Conservation (phyloP, 768 basidiomycete genomes). For the Boletus insuetus region DNA sequence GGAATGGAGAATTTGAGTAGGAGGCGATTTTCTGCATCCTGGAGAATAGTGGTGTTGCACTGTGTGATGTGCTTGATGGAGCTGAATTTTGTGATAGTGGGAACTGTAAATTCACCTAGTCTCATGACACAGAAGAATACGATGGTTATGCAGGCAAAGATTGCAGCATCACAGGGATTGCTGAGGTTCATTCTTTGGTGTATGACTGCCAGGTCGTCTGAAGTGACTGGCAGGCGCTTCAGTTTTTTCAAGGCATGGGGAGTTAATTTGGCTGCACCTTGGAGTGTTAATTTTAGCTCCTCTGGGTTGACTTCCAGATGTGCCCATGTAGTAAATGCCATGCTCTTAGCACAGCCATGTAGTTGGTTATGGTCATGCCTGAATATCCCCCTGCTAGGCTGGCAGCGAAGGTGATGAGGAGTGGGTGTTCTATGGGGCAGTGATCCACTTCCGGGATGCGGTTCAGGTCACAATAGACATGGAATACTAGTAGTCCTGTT, state of each 20-base stretch:
- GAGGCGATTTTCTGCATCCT: neutral
- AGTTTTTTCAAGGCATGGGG: neutral
- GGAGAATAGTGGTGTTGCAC: too few species aligned
- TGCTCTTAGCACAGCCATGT: accelerated
- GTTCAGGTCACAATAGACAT: neutral
- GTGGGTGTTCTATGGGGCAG: accelerated
- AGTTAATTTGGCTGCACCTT: neutral
- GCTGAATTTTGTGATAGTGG: neutral
- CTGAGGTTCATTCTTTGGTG: neutral
- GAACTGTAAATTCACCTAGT: neutral
- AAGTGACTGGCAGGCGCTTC: neutral
- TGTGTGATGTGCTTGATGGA: neutral
- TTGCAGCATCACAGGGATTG: too few species aligned
- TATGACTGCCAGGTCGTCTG: neutral
- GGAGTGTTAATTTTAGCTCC: neutral
- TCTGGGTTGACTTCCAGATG: neutral
- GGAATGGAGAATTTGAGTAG: neutral
- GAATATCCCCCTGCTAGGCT: neutral
- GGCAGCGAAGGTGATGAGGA: neutral
- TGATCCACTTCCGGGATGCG: neutral
- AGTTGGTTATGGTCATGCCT: neutral
- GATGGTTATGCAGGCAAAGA: neutral
- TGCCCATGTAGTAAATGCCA: neutral
- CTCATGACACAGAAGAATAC: neutral
- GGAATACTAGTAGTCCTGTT: neutral